Base-by-base conservation (phyloP, 208 protist genomes). In the Balamuthia mandrillaris region DNA sequence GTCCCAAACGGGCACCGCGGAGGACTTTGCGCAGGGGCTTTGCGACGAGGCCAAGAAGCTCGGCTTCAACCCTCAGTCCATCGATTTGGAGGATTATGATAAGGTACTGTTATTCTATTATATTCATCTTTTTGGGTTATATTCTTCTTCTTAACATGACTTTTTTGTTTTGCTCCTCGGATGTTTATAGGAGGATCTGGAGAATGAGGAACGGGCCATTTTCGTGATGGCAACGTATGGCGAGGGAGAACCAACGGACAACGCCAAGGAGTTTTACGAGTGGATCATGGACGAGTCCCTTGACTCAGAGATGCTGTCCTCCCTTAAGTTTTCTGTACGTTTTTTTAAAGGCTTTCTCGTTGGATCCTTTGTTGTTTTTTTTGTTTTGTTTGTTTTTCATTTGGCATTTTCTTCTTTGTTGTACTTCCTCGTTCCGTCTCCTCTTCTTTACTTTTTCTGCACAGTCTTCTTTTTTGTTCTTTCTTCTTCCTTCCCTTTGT, bases 161-260 rank as follows among this genome's bases (percentile, higher is more conserved):
- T 18, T n/a, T 70, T 18, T 70, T 70, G 61, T 18, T 27, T n/a
- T 27, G 27, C 27, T 12, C 35, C 42, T 5, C 52, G 29, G 3
- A 56, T 56, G n/a, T n/a, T 27, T 27, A 14, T 35, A 85, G 63
- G 58, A 72, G 1, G 51, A 88, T 31, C 37, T 91, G 27, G 24
- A 49, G 0, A 21, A 44, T 5, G 86, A 90, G 65, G n/a, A 31
- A 2, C 29, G 92, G 2, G 87, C 85, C n/a, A n/a, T 95, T 24
- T 94, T 96, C 41, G 75, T 94, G 33, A 66, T 94, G 35, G 93
- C 94, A 1, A 95, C 94, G 12, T 96, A 96, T 52, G 94, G 94
- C 29, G 94, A 96, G 79, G 94, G 94, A 35, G 94, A 96, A 66
- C 94, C 94, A 14, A 94, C 94, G n/a, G 94, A 96, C 81, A 94